Evolutionary conservation across 208 protist genomes (phyloP).

Genomic region (Phytomonas sp.): DNA sequence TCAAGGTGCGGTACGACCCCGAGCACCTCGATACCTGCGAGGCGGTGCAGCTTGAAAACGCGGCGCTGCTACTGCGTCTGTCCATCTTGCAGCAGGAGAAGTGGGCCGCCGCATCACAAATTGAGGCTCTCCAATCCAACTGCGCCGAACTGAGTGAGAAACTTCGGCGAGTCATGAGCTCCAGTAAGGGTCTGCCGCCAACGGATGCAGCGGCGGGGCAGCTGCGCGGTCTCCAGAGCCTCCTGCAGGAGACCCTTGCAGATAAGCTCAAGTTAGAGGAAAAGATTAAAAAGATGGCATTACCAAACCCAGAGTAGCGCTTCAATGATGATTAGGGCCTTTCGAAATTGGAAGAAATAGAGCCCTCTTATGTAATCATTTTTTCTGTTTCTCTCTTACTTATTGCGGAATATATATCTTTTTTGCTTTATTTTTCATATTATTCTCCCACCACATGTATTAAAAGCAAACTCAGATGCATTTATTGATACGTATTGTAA

Average conservation of each 20-base stretch:
- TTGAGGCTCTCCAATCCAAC: conserved; percentile 37
- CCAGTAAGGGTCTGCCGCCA: conserved; percentile 28
- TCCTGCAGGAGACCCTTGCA: conserved; percentile 52
- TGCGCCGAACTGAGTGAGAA: conserved; percentile 24
- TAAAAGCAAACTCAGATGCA: not conserved
- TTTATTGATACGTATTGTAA: not conserved
- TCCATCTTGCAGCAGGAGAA: conserved; percentile 53
- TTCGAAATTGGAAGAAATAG: conserved; percentile 3
- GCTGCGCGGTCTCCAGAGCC: conserved; percentile 43
- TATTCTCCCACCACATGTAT: not conserved
- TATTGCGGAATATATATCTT: conserved; percentile 5
- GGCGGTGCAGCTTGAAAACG: conserved; percentile 53
- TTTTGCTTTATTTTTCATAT: not conserved
- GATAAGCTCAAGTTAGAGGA: conserved; percentile 53
- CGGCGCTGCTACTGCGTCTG: conserved; percentile 35
- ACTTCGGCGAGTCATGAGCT: conserved; percentile 21
- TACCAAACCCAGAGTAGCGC: not conserved
- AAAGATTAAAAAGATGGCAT: conserved; percentile 21
- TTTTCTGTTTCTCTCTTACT: conserved; percentile 17
- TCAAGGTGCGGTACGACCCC: conserved; percentile 33
- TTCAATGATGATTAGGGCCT: not conserved
- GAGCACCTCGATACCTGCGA: conserved; percentile 40
- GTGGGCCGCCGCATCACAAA: conserved; percentile 25
- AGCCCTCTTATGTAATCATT: conserved; percentile 8
- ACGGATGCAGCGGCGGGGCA: conserved; percentile 18